Evolutionary conservation across 2,329 filamentous ascomycete genomes (phyloP), one percentile per base, ranked within the genome.

Genomic region (Hymenoscyphus fraxineus): DNA sequence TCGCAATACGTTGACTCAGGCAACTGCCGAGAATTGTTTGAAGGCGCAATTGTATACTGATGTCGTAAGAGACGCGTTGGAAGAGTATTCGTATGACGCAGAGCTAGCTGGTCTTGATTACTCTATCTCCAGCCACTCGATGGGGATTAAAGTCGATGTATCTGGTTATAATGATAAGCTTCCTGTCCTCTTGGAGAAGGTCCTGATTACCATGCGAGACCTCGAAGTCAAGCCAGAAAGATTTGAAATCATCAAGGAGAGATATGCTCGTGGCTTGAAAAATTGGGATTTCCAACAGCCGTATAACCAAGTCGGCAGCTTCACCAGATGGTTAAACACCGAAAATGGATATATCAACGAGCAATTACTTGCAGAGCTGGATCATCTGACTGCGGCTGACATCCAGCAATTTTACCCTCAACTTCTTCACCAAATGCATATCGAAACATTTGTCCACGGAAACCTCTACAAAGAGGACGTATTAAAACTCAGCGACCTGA

Each of bases 91-190:
- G 0, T 99, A 99, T 73, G 94, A 97, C 76, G 95, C 95, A 0
- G 93, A 98, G 73, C 85, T 99, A 65, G 92, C 95, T 7, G 95
- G 95, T 0, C 78, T 99, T 56, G 86, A 91, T 66, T 98, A 98
- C 75, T 87, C 85, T 47, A 85, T 98, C n/a, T 82, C 82, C 3
- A 84, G 89, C 32, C 89, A 91, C 72, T 83, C 85, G 3, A 84
- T 87, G 39, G 93, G 93, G 0, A 76, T 98, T 38, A 88, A 91
- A 64, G 80, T 98, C 51, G 87, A 90, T 15, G 85, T 98, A 3
- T 88, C 87, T 35, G 95, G 95, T 0, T 99, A 98, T 79, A 99
- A 97, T 71, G 95, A 99, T 77, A 99, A 99, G 80, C 87, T 99
- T 73, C 82, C 90, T 0, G 92, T 97, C 0, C 83, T 99, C 31